Conservation (phyloP, 2,329 filamentous ascomycete genomes). For the Iodosphaeria phyllophila region DNA sequence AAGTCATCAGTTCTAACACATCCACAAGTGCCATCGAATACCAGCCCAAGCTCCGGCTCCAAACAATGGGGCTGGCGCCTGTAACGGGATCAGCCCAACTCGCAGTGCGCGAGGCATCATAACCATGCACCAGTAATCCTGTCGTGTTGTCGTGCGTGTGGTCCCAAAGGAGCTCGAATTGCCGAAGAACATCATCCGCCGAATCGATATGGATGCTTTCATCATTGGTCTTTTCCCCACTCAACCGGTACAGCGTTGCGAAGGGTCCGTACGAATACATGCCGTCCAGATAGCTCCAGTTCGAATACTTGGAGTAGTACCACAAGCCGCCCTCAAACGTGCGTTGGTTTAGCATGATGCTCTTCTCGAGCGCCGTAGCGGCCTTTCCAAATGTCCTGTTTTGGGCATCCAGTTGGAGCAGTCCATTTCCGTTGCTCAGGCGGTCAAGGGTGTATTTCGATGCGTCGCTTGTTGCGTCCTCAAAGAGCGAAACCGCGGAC, state of each 20-base stretch:
- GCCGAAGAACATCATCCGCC: constrained; percentile 9
- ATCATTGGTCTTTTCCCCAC: constrained; percentile 8
- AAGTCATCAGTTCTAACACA: constrained; percentile 12
- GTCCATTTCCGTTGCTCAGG: constrained; percentile 12
- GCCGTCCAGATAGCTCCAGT: constrained; percentile 34
- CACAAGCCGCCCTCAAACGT: constrained; percentile 16
- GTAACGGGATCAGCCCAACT: constrained; percentile 16
- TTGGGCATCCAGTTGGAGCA: constrained; percentile 6
- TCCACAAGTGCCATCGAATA: constrained; percentile 18
- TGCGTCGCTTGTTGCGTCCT: constrained; percentile 10
- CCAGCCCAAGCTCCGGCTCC: constrained; percentile 19
- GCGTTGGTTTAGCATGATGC: constrained; percentile 13
- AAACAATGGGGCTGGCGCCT: constrained; percentile 17
- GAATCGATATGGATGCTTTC: no score
- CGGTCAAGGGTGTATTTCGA: constrained; percentile 13
- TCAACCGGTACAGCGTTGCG: constrained; percentile 11
- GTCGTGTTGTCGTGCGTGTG: constrained; percentile 7
- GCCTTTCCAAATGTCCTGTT: constrained; percentile 4
- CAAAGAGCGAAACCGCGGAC: constrained; percentile 9
- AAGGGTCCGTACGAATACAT: constrained; percentile 30
- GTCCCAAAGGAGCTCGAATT: constrained; percentile 12
- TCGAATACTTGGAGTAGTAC: constrained; percentile 24
- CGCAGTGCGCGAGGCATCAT: constrained; percentile 14
- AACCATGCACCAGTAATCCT: constrained; percentile 16
- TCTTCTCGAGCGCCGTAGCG: constrained; percentile 9